Conservation (phyloP, 495 filamentous ascomycete species). For the Wilcoxina mikolae region DNA sequence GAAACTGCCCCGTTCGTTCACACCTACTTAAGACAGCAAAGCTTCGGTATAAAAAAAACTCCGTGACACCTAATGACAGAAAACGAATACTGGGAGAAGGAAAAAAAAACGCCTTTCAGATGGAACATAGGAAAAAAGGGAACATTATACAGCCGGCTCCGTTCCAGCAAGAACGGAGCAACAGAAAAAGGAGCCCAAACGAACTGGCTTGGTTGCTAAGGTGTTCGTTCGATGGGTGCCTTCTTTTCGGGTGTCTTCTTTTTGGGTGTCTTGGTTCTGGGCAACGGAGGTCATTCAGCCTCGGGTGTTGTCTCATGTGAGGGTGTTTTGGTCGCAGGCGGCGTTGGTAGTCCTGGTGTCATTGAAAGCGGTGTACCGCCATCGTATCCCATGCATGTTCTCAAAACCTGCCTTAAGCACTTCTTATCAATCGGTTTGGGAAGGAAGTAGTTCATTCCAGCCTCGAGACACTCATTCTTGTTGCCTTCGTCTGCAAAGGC, state of each 20-base stretch:
- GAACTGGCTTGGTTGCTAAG: not conserved
- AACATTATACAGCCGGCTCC: not conserved
- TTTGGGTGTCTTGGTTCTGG: not conserved
- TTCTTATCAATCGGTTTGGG: conserved; percentile 74
- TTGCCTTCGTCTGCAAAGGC: conserved; percentile 86
- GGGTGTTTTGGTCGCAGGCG: not conserved
- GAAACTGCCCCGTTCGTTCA: not conserved
- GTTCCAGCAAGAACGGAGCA: not conserved
- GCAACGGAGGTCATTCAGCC: no score
- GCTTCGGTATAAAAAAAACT: no score
- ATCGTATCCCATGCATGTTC: conserved; percentile 29
- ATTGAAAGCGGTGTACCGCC: conserved; percentile 1
- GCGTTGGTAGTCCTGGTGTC: not conserved
- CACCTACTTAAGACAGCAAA: not conserved
- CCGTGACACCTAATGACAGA: no score
- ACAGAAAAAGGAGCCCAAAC: not conserved
- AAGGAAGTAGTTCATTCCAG: conserved; percentile 39
- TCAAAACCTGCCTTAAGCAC: conserved; percentile 66
- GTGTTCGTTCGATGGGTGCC: not conserved
- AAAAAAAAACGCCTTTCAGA: no score
- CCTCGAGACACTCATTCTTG: conserved; percentile 54
- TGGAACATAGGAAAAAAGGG: not conserved
- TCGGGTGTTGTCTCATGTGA: no score
- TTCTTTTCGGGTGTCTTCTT: not conserved
- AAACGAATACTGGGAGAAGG: not conserved